Base-by-base conservation (phyloP, 768 basidiomycete genomes). In the Cystofilobasidium ferigula region DNA sequence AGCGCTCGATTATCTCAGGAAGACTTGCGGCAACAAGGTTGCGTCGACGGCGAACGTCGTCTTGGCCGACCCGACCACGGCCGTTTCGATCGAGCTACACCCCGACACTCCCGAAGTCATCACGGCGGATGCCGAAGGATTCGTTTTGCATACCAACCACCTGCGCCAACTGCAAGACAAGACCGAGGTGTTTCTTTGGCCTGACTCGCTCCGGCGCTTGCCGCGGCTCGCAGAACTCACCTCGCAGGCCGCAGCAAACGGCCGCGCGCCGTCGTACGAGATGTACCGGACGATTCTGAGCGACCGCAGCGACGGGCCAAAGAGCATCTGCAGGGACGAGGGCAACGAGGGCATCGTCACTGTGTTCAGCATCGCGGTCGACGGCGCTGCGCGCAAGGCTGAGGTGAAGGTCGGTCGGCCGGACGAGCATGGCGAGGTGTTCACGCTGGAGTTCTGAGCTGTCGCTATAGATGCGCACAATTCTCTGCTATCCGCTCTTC, bases 361-460 rank as follows among this genome's bases (percentile, higher is more conserved):
- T 2, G 43, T 64, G 13, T 64, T 64, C 35, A 36, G 22, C 7
- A 26, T 64, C n/a, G 18, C 57, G 42, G 48, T 64, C 22, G 35
- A 59, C 26, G 16, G 40, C 13, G 36, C 43, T 0, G 24, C 0
- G 13, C 5, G 26, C 24, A 34, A 22, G 0, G 63, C 45, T 1
- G 57, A 64, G 57, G 63, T 64, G 13, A 64, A 64, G 57, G 28
- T 57, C 8, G 63, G 63, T 16, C 54, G 43, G 57, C 56, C 63
- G 34, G 63, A 64, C 28, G 63, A 59, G 47, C 28, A 36, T 1
- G 63, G 63, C 2, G 57, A 30, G 20, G 34, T 64, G 12, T 35
- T 64, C 34, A 40, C 34, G 26, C 20, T 64, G 18, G 34, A 16
- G 32, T 35, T 64, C n/a, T n/a, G n/a, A n/a, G n/a, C n/a, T n/a